Base-by-base conservation (phyloP, 83 land plant species). In the Picea abies region DNA sequence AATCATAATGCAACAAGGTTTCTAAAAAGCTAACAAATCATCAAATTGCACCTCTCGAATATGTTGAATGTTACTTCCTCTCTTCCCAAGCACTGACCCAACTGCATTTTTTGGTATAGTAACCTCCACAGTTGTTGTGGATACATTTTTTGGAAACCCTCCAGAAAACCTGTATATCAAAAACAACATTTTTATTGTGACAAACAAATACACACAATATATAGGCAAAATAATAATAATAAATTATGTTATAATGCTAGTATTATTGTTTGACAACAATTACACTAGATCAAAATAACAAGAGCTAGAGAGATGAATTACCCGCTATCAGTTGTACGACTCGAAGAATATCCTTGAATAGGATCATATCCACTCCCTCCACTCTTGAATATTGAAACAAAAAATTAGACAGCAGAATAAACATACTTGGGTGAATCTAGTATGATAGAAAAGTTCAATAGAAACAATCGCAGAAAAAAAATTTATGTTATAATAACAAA, bases 31-130 rank as follows among this genome's bases (percentile, higher is more conserved):
- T 52, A 17, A 26, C 17, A 65, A 44, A 0, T 32, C 9, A 12
- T 17, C 22, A 19, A 22, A 26, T n/a, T 23, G 19, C 70, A 87
- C 88, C 87, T 87, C 72, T 23, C 88, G 84, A 25, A 85, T 76
- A 60, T 80, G 78, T 63, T 82, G 61, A 20, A 83, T 32, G 39
- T 79, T 81, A 84, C 87, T 86, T 37, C 89, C 88, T 58, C 88
- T 86, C 5, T 79, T 79, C 69, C 90, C 92, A 39, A 85, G 71
- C 1, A 86, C 75, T 49, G 88, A 84, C 52, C 82, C 76, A 19
- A 84, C 78, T 70, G 83, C 60, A 67, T 63, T 66, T 39, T 70
- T 79, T 17, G 90, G 90, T 32, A 88, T 65, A 68, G 64, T 82
- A 39, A 85, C 71, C 81, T 87, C 90, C 65, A 88, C 37, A 22